Base-by-base conservation (phyloP, 139 green algal genomes). In the Chlamydomonas schloesseri region DNA sequence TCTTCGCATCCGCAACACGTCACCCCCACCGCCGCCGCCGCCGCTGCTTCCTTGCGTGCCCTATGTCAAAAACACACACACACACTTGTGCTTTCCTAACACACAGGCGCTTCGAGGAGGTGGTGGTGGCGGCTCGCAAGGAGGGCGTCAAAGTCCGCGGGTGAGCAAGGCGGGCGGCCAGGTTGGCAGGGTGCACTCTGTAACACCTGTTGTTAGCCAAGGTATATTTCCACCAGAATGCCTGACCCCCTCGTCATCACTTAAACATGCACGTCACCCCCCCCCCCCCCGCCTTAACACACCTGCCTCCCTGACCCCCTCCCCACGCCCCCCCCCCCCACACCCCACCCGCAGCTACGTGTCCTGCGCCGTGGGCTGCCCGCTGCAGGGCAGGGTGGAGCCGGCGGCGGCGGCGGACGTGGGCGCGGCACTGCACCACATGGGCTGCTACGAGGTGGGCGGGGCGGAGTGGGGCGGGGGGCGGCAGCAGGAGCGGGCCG, bases 381-480 rank as follows among this genome's bases (percentile, higher is more conserved):
- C 97, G 28, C 96, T 96, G 76, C 90, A 89, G 92, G 95, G 94
- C 82, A 28, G 5, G 14, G 70, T 93, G 13, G 83, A 84, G 0
- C 93, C 92, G 1, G 21, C 71, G 20, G 88, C 86, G 31, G 97
- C 95, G 8, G 96, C 96, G 5, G 64, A 84, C 21, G 94, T 99
- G 47, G 96, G 94, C 13, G 73, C 68, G 18, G 86, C 77, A 15
- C 81, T 99, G 62, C 58, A 93, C 80, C 87, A 96, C 60, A 97
- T 99, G 96, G 97, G 97, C 10, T 99, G 97, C 93, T 98, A 98
- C 85, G 95, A 99, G 78, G 76, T 83, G 47, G 8, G 18, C 18
- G 55, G 21, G 55, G 55, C 8, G 21, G 9, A 62, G 18, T 5
- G 55, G 55, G 13, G 15, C 53, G 53, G 13, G 53, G 53, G 53